phyloP scores from a whole-genome alignment of 2,329 filamentous ascomycete species.

The Tympanopsis confertula region DNA sequence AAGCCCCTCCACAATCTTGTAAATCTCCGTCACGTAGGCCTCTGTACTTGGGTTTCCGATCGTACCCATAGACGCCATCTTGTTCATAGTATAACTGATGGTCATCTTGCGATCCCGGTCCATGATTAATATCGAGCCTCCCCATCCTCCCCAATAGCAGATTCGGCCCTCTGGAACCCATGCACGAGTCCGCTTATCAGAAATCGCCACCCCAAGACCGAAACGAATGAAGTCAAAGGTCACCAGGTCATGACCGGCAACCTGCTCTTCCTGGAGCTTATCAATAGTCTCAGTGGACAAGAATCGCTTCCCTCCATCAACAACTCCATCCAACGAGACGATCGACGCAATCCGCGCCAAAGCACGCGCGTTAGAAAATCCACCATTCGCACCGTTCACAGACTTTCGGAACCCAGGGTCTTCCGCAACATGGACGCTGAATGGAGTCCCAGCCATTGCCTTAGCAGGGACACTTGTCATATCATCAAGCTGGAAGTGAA shows the following conservation, averaged over 20 bases:
- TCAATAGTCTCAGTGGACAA: slow-evolving; percentile 28
- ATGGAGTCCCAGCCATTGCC: slow-evolving; percentile 13
- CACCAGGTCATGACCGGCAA: slow-evolving; percentile 25
- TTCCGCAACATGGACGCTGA: slow-evolving; percentile 9
- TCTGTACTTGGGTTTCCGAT: slow-evolving; percentile 14
- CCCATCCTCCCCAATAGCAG: slow-evolving; percentile 31
- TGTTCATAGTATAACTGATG: slow-evolving; percentile 32
- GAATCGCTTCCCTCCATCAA: slow-evolving; percentile 17
- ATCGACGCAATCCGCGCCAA: slow-evolving; percentile 27
- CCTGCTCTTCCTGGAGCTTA: slow-evolving; percentile 30
- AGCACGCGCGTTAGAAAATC: slow-evolving; percentile 29
- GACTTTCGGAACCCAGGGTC: slow-evolving; percentile 20
- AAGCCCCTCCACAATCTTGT: slow-evolving; percentile 10
- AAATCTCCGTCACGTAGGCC: slow-evolving; percentile 18
- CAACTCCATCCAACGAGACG: slow-evolving; percentile 17
- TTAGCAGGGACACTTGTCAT: slow-evolving; percentile 15
- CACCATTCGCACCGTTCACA: slow-evolving; percentile 29
- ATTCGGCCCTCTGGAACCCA: slow-evolving; percentile 18
- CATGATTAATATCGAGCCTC: slow-evolving; percentile 28
- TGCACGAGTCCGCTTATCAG: slow-evolving; percentile 12
- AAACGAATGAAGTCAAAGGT: slow-evolving; percentile 19
- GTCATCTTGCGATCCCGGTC: slow-evolving; percentile 28
- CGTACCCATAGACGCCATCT: slow-evolving; percentile 18
- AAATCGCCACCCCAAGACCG: slow-evolving; percentile 27
- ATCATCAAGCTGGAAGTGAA: slow-evolving; percentile 8